Conservation (phyloP, 129 eudicot species). For the Saussurea involucrata region DNA sequence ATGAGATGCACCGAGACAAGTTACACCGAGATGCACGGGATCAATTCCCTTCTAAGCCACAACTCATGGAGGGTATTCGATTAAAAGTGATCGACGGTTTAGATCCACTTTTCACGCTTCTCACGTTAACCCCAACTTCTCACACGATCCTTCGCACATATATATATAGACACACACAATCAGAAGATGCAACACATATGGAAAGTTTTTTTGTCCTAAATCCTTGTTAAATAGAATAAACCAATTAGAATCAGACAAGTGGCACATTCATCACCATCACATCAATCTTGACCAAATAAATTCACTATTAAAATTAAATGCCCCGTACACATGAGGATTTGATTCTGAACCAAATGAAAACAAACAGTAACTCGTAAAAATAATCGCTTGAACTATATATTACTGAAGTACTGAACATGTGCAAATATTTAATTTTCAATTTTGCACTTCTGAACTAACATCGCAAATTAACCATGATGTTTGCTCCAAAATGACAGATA, state of each 20-base stretch:
- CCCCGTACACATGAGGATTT: background rate
- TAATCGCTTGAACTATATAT: background rate
- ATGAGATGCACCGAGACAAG: too few relatives aligned
- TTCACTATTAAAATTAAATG: background rate
- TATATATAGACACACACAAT: background rate
- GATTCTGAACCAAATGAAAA: constrained; percentile 1
- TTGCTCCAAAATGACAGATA: background rate
- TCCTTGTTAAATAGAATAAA: background rate
- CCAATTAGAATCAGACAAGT: constrained; percentile 1
- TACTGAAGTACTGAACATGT: background rate
- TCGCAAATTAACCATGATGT: background rate
- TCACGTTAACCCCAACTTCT: too few relatives aligned
- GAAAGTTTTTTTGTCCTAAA: background rate
- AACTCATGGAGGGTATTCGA: too few relatives aligned
- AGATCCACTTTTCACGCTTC: too few relatives aligned
- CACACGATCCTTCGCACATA: too few relatives aligned
- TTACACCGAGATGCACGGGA: too few relatives aligned
- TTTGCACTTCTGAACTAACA: background rate
- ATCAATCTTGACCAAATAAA: background rate
- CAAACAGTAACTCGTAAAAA: background rate
- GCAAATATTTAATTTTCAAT: background rate
- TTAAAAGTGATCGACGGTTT: too few relatives aligned
- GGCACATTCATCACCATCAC: background rate
- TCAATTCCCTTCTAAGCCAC: too few relatives aligned
- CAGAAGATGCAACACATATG: background rate